Conservation (phyloP, 805 yeast species). For the Teunomyces gatunensis region DNA sequence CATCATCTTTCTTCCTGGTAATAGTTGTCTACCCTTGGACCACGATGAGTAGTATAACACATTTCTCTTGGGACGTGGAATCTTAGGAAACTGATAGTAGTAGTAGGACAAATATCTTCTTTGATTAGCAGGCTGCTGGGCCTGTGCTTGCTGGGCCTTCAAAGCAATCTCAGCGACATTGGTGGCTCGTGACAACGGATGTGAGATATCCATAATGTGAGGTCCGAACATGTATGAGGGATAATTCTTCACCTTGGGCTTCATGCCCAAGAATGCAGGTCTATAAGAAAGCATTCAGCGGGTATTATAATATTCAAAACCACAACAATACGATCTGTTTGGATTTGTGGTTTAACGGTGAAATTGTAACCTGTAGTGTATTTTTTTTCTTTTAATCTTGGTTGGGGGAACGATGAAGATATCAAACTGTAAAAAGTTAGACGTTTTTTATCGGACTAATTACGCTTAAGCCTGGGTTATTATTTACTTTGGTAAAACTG, state of each 20-base stretch:
- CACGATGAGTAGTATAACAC: slow-evolving; percentile 50
- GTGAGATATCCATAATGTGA: slow-evolving; percentile 37
- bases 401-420: background rate
- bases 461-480: background rate
- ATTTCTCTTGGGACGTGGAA: slow-evolving; percentile 57
- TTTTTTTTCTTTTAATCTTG: background rate
- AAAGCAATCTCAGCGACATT: slow-evolving; percentile 32
- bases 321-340: background rate
- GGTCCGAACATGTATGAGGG: slow-evolving; percentile 33
- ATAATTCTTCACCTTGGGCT: slow-evolving; percentile 15
- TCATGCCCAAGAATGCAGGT: slow-evolving; percentile 18
- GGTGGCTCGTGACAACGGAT: slow-evolving; percentile 43
- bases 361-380: background rate
- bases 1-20: slow-evolving; percentile 13
- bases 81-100: slow-evolving; percentile 48
- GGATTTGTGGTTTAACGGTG: slow-evolving; percentile 2
- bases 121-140: slow-evolving; percentile 11
- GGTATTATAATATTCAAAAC: background rate
- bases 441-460: background rate
- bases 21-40: slow-evolving; percentile 26
- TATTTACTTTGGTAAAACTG: background rate
- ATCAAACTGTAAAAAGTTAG: background rate
- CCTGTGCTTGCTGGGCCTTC: slow-evolving; percentile 15
- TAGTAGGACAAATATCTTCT: slow-evolving; percentile 21
- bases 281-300: slow-evolving; percentile 12